Evolutionary conservation across 139 green algal genomes (phyloP), one percentile per base, ranked within the genome.

Genomic region (Chlorella vulgaris): DNA sequence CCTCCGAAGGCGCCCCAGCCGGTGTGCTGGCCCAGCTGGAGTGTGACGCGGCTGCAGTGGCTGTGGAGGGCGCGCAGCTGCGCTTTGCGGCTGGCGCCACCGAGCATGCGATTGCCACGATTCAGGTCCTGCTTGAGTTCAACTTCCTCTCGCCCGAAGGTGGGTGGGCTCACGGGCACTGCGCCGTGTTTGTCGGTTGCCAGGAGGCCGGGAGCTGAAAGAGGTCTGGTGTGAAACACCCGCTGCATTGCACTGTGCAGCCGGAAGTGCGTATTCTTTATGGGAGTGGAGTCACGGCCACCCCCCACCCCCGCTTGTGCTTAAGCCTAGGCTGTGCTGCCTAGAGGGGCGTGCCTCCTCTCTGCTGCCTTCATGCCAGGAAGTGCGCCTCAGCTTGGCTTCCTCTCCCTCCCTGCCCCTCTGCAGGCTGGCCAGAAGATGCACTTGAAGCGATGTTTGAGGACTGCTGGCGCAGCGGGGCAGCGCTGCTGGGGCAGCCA

Each of bases 71-170:
- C 3, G 31, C 80, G 2, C 51, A 74, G 2, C 73, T 91, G 24
- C 86, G 91, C 63, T 60, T 94, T 61, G 70, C 88, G 29, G 78
- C 84, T 1, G 91, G 92, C 8, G 74, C 90, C 79, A 89, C 53
- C 0, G 92, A 96, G 84, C 79, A 55, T 28, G 92, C 80, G 3
- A 70, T 96, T 26, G 90, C 79, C 1, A 77, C 81, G 29, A 47
- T 94, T 15, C 91, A 92, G 70, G 92, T 89, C 13, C 51, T 89
- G 65, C 68, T 94, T 40, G 93, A 97, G 85, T 97, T 89, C 76
- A 89, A 91, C 68, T 88, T 86, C 63, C 95, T 93, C 65, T 42
- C 83, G 7, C 90, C 90, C 13, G 76, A 84, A 13, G 83, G 76
- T 83, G 78, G 31, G 78, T 4, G n/a, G n/a, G n/a, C n/a, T n/a